Evolutionary conservation across 139 green algal species (phyloP).

Genomic region (Chlamydomonas urium): DNA sequence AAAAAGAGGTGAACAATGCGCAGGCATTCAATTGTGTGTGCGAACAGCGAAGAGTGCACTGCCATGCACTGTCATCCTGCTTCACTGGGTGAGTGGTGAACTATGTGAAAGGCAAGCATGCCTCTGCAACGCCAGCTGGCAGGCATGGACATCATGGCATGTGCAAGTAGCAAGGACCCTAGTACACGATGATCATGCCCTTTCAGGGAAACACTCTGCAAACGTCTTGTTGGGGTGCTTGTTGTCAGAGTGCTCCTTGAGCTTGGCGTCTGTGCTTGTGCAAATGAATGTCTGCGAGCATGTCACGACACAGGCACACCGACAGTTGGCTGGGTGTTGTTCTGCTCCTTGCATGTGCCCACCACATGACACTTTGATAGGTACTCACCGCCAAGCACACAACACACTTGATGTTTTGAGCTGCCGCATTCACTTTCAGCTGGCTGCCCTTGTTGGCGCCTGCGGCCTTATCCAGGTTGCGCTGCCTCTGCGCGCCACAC

Average conservation of each 20-base stretch:
- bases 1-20: too few relatives aligned
- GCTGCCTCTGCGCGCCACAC: background rate
- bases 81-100: too few relatives aligned
- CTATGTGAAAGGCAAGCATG: too few relatives aligned
- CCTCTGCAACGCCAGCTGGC: too few relatives aligned
- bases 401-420: background rate
- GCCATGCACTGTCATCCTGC: too few relatives aligned
- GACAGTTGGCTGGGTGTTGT: background rate
- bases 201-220: too few relatives aligned
- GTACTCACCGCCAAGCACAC: background rate
- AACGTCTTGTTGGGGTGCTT: conserved; percentile 17
- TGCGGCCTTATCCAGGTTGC: background rate
- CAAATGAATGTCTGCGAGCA: conserved; percentile 23
- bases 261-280: conserved; percentile 11
- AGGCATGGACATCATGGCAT: too few relatives aligned
- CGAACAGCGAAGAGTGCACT: too few relatives aligned
- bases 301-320: background rate
- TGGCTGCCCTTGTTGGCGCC: background rate
- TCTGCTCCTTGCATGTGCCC: background rate
- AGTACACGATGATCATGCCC: too few relatives aligned
- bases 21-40: too few relatives aligned
- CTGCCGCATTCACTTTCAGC: background rate
- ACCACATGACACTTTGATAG: background rate
- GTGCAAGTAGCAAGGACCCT: too few relatives aligned
- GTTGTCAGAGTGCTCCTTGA: conserved; percentile 21